Conservation (phyloP, 2,329 filamentous ascomycete species). For the Whalleya microplaca region DNA sequence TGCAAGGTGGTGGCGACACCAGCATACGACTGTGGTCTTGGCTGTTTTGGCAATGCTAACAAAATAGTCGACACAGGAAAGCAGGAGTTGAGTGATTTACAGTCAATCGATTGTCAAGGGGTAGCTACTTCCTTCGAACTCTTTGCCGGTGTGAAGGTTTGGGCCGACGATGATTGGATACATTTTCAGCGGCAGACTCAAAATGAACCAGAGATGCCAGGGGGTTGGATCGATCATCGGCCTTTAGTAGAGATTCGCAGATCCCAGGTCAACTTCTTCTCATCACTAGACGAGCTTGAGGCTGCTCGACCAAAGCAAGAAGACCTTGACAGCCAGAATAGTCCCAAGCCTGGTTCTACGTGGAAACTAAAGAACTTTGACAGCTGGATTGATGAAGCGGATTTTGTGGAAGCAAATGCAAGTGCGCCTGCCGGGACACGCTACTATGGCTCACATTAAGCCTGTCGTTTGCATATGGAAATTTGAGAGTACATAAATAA, state of each 20-base stretch:
- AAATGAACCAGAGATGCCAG: not conserved
- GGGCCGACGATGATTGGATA: conserved; percentile 15
- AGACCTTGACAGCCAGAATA: not conserved
- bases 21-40: conserved; percentile 23
- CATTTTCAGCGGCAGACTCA: conserved; percentile 1
- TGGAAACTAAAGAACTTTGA: conserved; percentile 2
- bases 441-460: conserved; percentile 11
- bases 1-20: conserved; percentile 1
- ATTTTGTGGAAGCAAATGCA: conserved; percentile 17
- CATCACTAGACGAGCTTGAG: conserved; percentile 20
- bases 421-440: conserved; percentile 17
- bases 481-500: not conserved
- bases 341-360: not conserved
- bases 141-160: not conserved
- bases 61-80: conserved; percentile 17
- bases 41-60: conserved; percentile 16
- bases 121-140: conserved; percentile 11
- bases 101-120: conserved; percentile 4
- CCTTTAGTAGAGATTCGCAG: not conserved
- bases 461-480: not conserved
- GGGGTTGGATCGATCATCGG: not conserved
- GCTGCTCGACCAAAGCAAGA: conserved; percentile 3
- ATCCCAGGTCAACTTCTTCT: conserved; percentile 11
- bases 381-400: conserved; percentile 28
- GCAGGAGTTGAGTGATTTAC: not conserved